These are phyloP conservation scores for Stemphylium vesicarium DNA, from an alignment of 2,329 filamentous ascomycete species.

Conservation along the genomic window DNA sequence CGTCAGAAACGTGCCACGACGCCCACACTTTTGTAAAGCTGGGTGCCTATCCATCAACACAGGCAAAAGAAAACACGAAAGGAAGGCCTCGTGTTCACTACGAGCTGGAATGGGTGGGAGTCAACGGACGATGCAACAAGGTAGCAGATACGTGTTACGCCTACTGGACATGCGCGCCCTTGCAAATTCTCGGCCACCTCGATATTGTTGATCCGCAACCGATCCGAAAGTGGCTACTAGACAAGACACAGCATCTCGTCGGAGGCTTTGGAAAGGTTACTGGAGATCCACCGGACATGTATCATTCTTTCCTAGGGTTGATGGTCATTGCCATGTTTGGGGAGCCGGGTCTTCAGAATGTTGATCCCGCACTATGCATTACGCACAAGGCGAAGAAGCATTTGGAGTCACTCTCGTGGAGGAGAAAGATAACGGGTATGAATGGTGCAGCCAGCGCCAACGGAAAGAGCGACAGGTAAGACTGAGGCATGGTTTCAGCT, in stretches of 20 bases:
- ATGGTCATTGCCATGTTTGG: conserved; percentile 77
- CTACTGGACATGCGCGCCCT: conserved; percentile 83
- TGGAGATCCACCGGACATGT: conserved; percentile 67
- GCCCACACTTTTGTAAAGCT: conserved; percentile 49
- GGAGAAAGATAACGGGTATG: conserved; percentile 32
- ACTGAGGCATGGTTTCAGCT: conserved; percentile 5
- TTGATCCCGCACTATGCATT: conserved; percentile 80
- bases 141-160: conserved; percentile 93
- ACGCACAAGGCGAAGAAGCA: conserved; percentile 61
- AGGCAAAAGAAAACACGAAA: conserved; percentile 33
- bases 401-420: conserved; percentile 47
- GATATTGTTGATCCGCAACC: conserved; percentile 65
- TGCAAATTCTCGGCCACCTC: conserved; percentile 48
- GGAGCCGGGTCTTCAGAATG: conserved; percentile 69
- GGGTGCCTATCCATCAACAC: conserved; percentile 31
- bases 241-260: conserved; percentile 84
- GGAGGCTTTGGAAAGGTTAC: conserved; percentile 57
- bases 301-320: conserved; percentile 88
- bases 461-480: not conserved
- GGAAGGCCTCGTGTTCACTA: conserved; percentile 68
- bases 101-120: conserved; percentile 68
- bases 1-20: conserved; percentile 50
- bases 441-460: not conserved
- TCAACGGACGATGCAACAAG: conserved; percentile 92
- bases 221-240: conserved; percentile 79